A percentile compares a stretch with the other conserved stretches of the same genome.
Evolutionary conservation across 2,329 filamentous ascomycete genomes (phyloP).

Genomic region (Thielaviopsis musarum): DNA sequence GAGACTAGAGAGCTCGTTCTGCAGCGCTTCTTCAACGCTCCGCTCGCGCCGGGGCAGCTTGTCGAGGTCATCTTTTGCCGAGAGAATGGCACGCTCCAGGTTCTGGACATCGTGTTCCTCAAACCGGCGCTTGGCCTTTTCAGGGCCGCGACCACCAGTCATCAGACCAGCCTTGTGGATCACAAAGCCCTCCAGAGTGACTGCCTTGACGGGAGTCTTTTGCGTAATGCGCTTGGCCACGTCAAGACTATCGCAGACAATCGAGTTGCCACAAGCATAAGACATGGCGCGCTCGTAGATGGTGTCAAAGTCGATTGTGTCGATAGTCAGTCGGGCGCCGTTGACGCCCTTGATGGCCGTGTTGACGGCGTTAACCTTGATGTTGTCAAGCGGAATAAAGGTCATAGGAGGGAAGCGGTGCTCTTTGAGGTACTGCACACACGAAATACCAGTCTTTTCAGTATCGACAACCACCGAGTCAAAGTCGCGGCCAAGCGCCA

Average conservation of each 20-base stretch:
- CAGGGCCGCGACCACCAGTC: conserved; percentile 78
- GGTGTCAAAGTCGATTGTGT: conserved; percentile 87
- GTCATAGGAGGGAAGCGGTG: conserved; percentile 76
- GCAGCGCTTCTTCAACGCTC: conserved; percentile 62
- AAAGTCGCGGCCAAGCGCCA: conserved; percentile 80
- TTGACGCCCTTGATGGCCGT: conserved; percentile 80
- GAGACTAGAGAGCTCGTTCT: conserved; percentile 62
- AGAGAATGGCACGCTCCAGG: conserved; percentile 58
- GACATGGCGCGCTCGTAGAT: conserved; percentile 81
- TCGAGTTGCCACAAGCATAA: conserved; percentile 85
- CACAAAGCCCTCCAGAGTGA: conserved; percentile 86
- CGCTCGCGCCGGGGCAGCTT: conserved; percentile 66
- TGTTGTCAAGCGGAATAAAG: conserved; percentile 92
- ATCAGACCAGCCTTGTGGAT: conserved; percentile 95
- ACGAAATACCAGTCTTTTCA: conserved; percentile 84
- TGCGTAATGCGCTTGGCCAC: conserved; percentile 78
- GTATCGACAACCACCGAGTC: conserved; percentile 91
- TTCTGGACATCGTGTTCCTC: conserved; percentile 82
- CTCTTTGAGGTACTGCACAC: conserved; percentile 85
- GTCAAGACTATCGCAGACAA: conserved; percentile 78
- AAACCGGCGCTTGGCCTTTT: conserved; percentile 66
- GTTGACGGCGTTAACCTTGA: conserved; percentile 84
- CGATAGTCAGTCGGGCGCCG: conserved; percentile 76
- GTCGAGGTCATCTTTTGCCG: conserved; percentile 60
- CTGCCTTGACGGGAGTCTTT: conserved; percentile 78